Evolutionary conservation across 129 eudicot genomes (phyloP), one percentile per base, ranked within the genome.

Genomic region (Kitagawia praeruptora): DNA sequence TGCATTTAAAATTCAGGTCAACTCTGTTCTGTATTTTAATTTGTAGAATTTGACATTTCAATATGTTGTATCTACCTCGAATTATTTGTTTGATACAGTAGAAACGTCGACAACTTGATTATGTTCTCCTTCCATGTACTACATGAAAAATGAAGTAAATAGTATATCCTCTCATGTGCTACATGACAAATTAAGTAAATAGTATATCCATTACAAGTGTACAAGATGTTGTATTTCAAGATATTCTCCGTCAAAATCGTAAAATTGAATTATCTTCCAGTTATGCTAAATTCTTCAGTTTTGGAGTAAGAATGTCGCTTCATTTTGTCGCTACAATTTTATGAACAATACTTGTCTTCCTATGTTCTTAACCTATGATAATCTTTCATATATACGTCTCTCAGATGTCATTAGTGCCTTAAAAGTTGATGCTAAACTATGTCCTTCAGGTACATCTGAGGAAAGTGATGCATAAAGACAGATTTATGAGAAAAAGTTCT

Each of bases 1-100:
- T 82, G 97, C 98, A n/a, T 95, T 95, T 80, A 95, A 92, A 86
- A 90, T 94, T 82, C 97, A 93, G 97, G 98, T 93, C 40, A 74
- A 79, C 27, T 54, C 42, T 40, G 14, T 25, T 71, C 48, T 71
- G 16, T 71, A 4, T 19, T 37, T 42, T 73, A 18, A 45, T 25
- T 21, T n/a, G 51, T 44, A 44, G 54, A 42, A 10, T 45, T 74
- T 16, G 61, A 42, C 34, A 12, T 53, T 75, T 48, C 1, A 12
- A 31, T 28, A 66, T 66, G 18, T 67, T 31, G 8, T 27, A 13
- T 31, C 9, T 67, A 42, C 73, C 73, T 67, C 73, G 14, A 67
- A 67, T 31, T 28, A 19, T 31, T 13, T 40, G 21, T 67, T 6
- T 27, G 10, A 34, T 67, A 25, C 21, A 14, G 40, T 31, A 11